A percentile compares a stretch with the other conserved stretches of the same genome.
These are phyloP conservation scores for Collybia sp. DNA, from an alignment of 768 basidiomycete species.

Conservation along the genomic window DNA sequence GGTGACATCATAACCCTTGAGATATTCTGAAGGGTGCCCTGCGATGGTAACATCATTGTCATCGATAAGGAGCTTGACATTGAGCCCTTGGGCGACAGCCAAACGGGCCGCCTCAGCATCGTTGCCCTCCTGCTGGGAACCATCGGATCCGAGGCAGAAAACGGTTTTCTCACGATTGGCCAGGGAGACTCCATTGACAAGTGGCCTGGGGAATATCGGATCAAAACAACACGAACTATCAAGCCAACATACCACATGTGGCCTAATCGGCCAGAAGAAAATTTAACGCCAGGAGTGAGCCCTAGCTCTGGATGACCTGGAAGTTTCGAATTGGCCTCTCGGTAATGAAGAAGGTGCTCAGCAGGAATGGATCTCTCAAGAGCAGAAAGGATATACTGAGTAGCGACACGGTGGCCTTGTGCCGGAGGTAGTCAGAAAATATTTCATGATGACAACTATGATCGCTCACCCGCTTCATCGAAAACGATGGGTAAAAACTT, in stretches of 20 bases:
- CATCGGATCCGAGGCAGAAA: constrained; percentile 85
- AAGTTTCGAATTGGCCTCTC: constrained; percentile 80
- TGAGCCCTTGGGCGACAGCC: constrained; percentile 78
- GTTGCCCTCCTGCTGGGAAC: constrained; percentile 89
- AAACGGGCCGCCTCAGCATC: constrained; percentile 87
- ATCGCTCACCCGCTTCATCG: constrained; percentile 72
- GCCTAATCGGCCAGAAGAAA: constrained; percentile 89
- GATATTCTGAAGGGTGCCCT: constrained; percentile 85
- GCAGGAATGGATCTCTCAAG: constrained; percentile 67
- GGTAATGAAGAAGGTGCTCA: constrained; percentile 81
- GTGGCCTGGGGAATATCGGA: constrained; percentile 35
- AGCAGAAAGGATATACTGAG: constrained; percentile 81
- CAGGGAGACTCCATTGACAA: constrained; percentile 81
- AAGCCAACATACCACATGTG: constrained; percentile 66
- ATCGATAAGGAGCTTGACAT: constrained; percentile 84
- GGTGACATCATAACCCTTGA: constrained; percentile 68
- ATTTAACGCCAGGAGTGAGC: constrained; percentile 88
- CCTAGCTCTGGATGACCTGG: constrained; percentile 90
- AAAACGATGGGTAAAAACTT: constrained; percentile 69
- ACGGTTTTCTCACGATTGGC: constrained; percentile 74
- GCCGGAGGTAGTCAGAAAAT: constrained; percentile 6
- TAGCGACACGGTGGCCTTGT: constrained; percentile 86
- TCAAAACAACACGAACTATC: neutral
- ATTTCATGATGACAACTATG: neutral
- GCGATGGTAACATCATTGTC: constrained; percentile 92